A percentile compares a stretch with the other conserved stretches of the same genome.
phyloP scores from a whole-genome alignment of 2,329 filamentous ascomycete species.

The Reticulascus tulasneorum region DNA sequence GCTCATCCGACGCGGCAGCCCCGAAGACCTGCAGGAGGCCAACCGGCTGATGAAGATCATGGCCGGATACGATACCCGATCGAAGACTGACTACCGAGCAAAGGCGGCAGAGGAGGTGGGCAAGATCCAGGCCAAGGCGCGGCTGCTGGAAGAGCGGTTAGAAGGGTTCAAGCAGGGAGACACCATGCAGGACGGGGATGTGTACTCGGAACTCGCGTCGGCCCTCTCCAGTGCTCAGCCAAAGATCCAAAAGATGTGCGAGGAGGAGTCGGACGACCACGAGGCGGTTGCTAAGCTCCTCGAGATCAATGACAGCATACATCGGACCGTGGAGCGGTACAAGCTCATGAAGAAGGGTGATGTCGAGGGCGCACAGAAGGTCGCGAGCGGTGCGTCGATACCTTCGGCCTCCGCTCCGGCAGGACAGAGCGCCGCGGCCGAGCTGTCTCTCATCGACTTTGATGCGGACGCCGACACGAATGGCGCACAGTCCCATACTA shows the following conservation, averaged over 20 bases:
- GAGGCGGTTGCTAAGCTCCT: conserved; percentile 93
- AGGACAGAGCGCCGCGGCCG: conserved; percentile 61
- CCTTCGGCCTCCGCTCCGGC: conserved; percentile 24
- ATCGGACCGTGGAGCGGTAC: conserved; percentile 91
- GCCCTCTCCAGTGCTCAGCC: conserved; percentile 90
- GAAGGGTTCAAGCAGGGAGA: conserved; percentile 81
- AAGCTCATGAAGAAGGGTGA: conserved; percentile 96
- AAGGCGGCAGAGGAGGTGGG: conserved; percentile 94
- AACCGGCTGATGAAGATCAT: conserved; percentile 99
- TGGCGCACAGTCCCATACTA: too few relatives aligned
- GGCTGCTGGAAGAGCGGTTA: conserved; percentile 86
- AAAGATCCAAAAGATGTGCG: conserved; percentile 99
- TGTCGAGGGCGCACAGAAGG: conserved; percentile 73
- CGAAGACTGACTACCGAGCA: conserved; percentile 95
- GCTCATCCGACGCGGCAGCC: conserved; percentile 85
- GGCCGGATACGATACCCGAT: conserved; percentile 92
- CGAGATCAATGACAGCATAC: conserved; percentile 98
- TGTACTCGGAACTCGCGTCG: conserved; percentile 80
- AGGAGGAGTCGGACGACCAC: conserved; percentile 95
- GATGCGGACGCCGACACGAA: conserved; percentile 59
- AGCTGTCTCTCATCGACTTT: conserved; percentile 92
- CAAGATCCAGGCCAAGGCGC: conserved; percentile 94
- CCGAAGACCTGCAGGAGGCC: conserved; percentile 91
- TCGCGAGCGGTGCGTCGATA: conserved; percentile 70
- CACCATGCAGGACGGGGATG: conserved; percentile 64